phyloP scores from a whole-genome alignment of 768 basidiomycete species.

The Serendipita sp. region DNA sequence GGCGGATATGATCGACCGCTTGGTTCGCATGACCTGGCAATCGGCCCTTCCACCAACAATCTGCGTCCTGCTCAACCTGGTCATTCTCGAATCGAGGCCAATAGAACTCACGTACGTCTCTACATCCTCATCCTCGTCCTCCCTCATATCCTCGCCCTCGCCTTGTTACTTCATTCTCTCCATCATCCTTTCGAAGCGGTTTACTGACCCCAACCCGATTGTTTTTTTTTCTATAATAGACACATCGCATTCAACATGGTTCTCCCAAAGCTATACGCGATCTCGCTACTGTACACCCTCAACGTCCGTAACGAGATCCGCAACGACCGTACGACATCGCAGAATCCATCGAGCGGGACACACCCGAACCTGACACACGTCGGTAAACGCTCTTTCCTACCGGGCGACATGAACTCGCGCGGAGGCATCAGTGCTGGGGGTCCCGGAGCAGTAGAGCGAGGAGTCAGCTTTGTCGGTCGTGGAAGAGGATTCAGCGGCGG shows the following conservation, averaged over 20 bases:
- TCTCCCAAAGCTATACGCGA: slow-evolving; percentile 7
- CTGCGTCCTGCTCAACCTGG: slow-evolving; percentile 3
- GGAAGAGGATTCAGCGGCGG: neutral
- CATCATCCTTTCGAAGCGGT: neutral
- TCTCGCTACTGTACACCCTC: slow-evolving; percentile 8
- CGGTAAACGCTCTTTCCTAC: neutral
- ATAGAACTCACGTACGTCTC: slow-evolving; percentile 4
- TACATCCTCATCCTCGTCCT: too few relatives aligned
- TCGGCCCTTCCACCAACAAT: neutral
- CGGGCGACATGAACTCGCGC: neutral
- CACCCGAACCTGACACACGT: neutral
- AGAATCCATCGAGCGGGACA: neutral
- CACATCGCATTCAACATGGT: slow-evolving; percentile 8
- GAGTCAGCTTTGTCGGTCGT: neutral
- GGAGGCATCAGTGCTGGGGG: neutral
- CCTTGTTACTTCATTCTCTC: neutral
- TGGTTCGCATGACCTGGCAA: slow-evolving; percentile 1
- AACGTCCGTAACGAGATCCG: slow-evolving; percentile 6
- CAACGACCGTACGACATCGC: neutral
- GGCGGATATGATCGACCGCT: neutral
- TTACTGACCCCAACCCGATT: too few relatives aligned
- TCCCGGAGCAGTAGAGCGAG: neutral
- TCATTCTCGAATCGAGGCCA: neutral
- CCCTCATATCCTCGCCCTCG: neutral
- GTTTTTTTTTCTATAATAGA: neutral